Base-by-base conservation (phyloP, 306 rosid genomes). In the Prosopis cineraria region DNA sequence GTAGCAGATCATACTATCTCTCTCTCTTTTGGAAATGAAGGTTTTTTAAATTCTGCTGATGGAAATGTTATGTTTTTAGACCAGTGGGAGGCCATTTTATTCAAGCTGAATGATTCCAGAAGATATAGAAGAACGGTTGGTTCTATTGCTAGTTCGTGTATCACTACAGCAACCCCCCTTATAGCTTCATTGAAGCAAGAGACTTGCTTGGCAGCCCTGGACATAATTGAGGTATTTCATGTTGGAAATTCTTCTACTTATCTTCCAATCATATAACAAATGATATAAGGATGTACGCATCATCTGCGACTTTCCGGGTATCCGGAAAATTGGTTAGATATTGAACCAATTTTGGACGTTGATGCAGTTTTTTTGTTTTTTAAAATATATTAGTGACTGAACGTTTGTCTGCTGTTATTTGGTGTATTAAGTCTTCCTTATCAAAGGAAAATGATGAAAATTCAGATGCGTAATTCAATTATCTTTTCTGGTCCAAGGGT, bases 121-220 rank as follows among this genome's bases (percentile, higher is more conserved):
- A 92, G 98, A 80, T 90, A 92, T 87, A 85, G 98, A 82, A 75
- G 91, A 75, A 90, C 90, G 13, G 90, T 95, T 82, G 98, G 97
- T 72, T 90, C 95, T 47, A 86, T 91, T 85, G 87, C 90, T 40
- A 78, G 89, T 89, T 95, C 97, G 25, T 95, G 98, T 83, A 84
- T 90, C 73, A 81, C 79, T 79, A 86, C 93, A 75, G 89, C 94
- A 80, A 87, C 80, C 70, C 97, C 98, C 70, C 90, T 95, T 62
- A 83, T 90, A 45, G 97, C 96, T 70, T 92, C 97, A 3, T 70
- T 74, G 71, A 86, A 82, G 75, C 93, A 89, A 82, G 93, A 87
- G 41, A 81, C 91, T 39, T 89, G 93, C 84, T 83, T 95, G 86
- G 85, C 83, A 29, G 90, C 98, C 67, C 79, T 95, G 71, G 97